Evolutionary conservation across 495 filamentous ascomycete species (phyloP), one percentile per base, ranked within the genome.

Genomic region (Xylaria longipes): DNA sequence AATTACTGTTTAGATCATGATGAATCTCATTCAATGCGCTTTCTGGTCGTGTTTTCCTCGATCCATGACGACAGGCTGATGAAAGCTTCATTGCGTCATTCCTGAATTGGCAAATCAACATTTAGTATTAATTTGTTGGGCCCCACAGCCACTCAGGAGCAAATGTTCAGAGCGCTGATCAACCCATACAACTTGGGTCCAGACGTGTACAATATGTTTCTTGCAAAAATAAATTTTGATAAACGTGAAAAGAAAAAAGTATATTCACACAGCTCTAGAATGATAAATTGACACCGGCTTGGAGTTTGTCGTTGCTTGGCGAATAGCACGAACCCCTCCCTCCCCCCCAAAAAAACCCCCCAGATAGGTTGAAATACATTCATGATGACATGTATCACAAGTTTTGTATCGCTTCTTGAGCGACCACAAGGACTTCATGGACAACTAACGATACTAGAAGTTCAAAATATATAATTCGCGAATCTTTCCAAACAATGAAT

Each of bases 51-150:
- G 45, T 5, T 56, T 39, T 41, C 22, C 22, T 27, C 46, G 11
- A 61, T 45, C 50, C 27, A 69, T 61, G 66, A 69, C 66, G 37
- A 48, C 25, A 69, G 12, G 22, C n/a, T 61, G 52, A 41, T 45
- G 66, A 15, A 12, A 31, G 37, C 39, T 60, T 68, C 39, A 60
- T 69, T n/a, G 54, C 39, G 66, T 68, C 50, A 68, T 68, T 46
- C 6, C 25, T 2, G 15, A 65, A 65, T 46, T 65, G 41, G 61
- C 61, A n/a, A 64, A 64, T 64, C 61, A 64, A 15, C 9, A 48
- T n/a, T 48, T 3, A 6, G 45, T n/a, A 14, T 14, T n/a, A 48
- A 0, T n/a, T 2, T 8, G 37, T 63, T 64, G 29, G 22, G 43
- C 9, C 29, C 41, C 62, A 25, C 62, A 46, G 48, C 5, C 22